Evolutionary conservation across 352 stramenopile species (phyloP), one percentile per base, ranked within the genome.

Genomic region (Globisporangium echinulatum): DNA sequence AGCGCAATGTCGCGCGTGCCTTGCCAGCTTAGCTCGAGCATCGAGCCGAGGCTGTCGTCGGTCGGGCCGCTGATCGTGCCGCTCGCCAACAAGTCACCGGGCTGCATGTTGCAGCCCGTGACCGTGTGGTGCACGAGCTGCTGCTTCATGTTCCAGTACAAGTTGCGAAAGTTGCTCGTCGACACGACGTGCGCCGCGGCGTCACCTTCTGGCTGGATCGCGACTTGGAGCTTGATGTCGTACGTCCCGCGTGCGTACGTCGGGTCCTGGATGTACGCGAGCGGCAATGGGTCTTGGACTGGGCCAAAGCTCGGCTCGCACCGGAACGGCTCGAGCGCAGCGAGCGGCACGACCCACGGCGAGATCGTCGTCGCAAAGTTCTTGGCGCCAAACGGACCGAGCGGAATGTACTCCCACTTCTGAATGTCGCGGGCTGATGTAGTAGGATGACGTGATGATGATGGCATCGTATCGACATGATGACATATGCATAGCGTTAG

Each of bases 131-230:
- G 96, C 51, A 97, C 93, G 57, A 99, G 75, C 74, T 97, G 90
- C 76, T 99, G 96, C 71, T 97, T 96, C 62, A 96, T 96, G 67
- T 96, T 98, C 96, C 96, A 99, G 77, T 99, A 98, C 77, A 98
- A 88, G 79, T 98, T 89, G 56, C 75, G 82, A 61, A 98, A 96
- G 85, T 98, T 99, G 70, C 90, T 98, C 49, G 77, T 83, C 50
- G 84, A 97, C 70, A 98, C 82, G 53, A 70, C 63, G 64, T 88
- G 69, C 42, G 75, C 64, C 54, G 82, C 54, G 13, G 69, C 66
- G 36, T 77, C 77, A 52, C 76, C 73, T 63, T 90, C 71, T 9
- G 83, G 83, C 64, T 85, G 72, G 38, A 92, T 62, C 56, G 79
- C 70, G 33, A 90, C 80, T 52, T 85, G 70, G 33, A 98, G 71